Percentiles rank a stretch among this genome's conserved stretches.
Evolutionary conservation across 352 stramenopile genomes (phyloP).

Genomic region (Stramenopiles sp.): DNA sequence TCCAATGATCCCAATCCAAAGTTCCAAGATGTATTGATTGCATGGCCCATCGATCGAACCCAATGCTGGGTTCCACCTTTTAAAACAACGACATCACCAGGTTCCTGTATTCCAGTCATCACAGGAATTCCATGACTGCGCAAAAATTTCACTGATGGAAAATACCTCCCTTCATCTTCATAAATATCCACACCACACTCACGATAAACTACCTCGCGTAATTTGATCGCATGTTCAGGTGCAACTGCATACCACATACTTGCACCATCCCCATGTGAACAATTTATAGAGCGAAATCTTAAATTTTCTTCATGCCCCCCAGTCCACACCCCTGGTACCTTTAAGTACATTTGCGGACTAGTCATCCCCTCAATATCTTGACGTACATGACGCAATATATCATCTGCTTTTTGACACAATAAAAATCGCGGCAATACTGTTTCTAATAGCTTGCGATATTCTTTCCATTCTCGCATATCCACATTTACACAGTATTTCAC

Average conservation of each 20-base stretch:
- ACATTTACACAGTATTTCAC: background rate
- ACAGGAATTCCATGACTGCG: slow-evolving; percentile 11
- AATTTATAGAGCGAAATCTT: slow-evolving; percentile 13
- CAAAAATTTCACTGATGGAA: background rate
- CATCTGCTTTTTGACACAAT: background rate
- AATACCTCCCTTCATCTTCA: slow-evolving; percentile 11
- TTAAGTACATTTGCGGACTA: slow-evolving; percentile 14
- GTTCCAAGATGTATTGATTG: slow-evolving; percentile 14
- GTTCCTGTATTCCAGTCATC: slow-evolving; percentile 4
- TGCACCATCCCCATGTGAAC: slow-evolving; percentile 7
- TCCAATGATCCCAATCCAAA: background rate
- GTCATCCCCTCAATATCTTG: slow-evolving; percentile 13
- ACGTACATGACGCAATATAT: background rate
- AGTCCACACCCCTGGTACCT: slow-evolving; percentile 7
- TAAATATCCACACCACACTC: slow-evolving; percentile 13
- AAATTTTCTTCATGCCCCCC: slow-evolving; percentile 15
- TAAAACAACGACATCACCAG: slow-evolving; percentile 13
- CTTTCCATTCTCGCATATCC: background rate
- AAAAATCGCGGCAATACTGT: background rate
- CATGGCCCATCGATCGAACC: background rate
- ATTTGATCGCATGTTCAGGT: background rate
- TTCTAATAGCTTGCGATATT: background rate
- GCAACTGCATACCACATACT: slow-evolving; percentile 10
- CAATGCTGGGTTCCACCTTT: slow-evolving; percentile 13
- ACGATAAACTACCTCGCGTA: slow-evolving; percentile 1